These are phyloP conservation scores for Gentiana dahurica DNA, from an alignment of 257 asterid species.

Conservation along the genomic window DNA sequence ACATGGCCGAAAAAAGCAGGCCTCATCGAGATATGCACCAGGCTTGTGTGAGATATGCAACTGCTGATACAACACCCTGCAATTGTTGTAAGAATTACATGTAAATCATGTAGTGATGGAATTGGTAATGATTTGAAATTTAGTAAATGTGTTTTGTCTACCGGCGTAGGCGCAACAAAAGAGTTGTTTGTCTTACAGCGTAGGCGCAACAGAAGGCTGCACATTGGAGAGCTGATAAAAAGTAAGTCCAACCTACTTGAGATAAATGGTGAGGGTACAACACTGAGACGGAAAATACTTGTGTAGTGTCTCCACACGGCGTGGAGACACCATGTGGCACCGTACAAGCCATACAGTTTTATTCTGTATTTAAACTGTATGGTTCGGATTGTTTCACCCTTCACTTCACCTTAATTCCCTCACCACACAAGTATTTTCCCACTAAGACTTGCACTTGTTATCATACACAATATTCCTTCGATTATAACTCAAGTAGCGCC, in stretches of 20 bases:
- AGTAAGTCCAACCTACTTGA: conserved; percentile 31
- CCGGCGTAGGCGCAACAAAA: conserved; percentile 21
- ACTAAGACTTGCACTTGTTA: conserved; percentile 13
- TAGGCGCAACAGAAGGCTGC: conserved; percentile 21
- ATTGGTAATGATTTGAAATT: background rate
- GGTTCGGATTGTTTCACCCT: too few species aligned
- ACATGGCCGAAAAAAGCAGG: conserved; percentile 60
- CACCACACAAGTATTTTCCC: too few species aligned
- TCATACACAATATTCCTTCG: too few species aligned
- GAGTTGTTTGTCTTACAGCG: conserved; percentile 14
- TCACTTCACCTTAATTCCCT: too few species aligned
- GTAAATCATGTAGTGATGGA: background rate
- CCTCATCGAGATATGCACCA: conserved; percentile 56
- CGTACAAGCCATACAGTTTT: too few species aligned
- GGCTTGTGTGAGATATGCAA: conserved; percentile 48
- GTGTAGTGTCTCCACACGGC: too few species aligned
- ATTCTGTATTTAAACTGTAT: too few species aligned
- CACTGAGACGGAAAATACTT: conserved; percentile 5
- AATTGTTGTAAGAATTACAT: too few species aligned
- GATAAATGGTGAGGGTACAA: conserved; percentile 30
- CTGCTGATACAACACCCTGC: conserved; percentile 26
- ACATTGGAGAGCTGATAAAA: conserved; percentile 22
- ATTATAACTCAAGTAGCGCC: too few species aligned
- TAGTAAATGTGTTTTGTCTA: conserved; percentile 2
- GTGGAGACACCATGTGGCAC: too few species aligned